Evolutionary conservation across 352 stramenopile genomes (phyloP), one percentile per base, ranked within the genome.

Genomic region (Blastocystis sp.): DNA sequence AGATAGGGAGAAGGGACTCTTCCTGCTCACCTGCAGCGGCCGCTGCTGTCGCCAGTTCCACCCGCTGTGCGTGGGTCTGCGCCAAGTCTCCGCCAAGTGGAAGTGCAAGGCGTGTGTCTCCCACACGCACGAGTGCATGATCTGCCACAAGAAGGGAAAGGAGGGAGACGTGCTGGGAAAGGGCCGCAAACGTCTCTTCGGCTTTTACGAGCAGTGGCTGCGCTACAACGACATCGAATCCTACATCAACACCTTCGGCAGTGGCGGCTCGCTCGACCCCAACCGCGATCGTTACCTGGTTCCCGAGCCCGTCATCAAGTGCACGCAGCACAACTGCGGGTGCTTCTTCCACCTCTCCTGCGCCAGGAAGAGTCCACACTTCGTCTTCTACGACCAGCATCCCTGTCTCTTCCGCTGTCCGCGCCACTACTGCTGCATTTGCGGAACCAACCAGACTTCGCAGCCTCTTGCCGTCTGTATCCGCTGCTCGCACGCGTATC

Each of bases 331-430:
- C 29, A 94, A 94, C 84, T 96, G 92, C 72, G 92, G 92, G 18
- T 89, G 92, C 27, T 96, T 96, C 79, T 96, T 95, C 88, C 92
- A 96, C 88, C 92, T 92, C 56, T 90, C 91, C 16, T 95, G 92
- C 59, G 76, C 94, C 24, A 88, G 88, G 1, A 91, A 91, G 49
- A 90, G 91, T 53, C 75, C 87, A 11, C 90, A 90, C 4, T 92
- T 94, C 16, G 91, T 94, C 64, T 93, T 92, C 91, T 91, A 94
- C 51, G 92, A 94, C 87, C 94, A 94, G 84, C 90, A 84, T 67
- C 54, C 59, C 11, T 84, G 73, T 38, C 38, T 91, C 11, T 95
- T 95, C 76, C 91, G 92, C 32, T 95, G 92, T 71, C 92, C 92
- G 34, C 94, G 91, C 57, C 92, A 95, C 81, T 94, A 92, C 77